Evolutionary conservation across 306 rosid species (phyloP).

Genomic region (Cucumis hystrix): DNA sequence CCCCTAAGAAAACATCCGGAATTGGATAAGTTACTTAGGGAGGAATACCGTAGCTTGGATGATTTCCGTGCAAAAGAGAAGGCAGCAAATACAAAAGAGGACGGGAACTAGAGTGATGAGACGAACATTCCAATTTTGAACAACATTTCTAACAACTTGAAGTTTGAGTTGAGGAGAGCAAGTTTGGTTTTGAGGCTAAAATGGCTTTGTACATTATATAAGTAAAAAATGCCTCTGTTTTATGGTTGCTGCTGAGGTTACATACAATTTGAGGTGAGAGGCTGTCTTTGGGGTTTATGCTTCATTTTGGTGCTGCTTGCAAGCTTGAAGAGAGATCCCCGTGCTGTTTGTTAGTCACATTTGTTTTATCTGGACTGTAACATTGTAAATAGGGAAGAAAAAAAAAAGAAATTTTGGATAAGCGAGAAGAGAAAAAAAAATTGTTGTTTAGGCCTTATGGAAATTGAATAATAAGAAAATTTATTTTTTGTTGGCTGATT

Average conservation of each 20-base stretch:
- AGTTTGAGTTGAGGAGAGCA: constrained; percentile 9
- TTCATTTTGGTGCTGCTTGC: constrained; percentile 34
- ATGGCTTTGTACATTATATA: constrained; percentile 25
- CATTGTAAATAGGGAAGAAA: constrained; percentile 9
- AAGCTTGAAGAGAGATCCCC: constrained; percentile 35
- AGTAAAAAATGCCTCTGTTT: constrained; percentile 17
- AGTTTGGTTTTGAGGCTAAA: constrained; percentile 34
- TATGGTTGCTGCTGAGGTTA: not conserved
- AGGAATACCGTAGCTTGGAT: constrained; percentile 66
- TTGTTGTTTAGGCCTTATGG: constrained; percentile 45
- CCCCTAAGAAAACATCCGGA: constrained; percentile 53
- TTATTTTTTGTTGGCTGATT: constrained; percentile 1
- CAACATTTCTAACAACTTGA: not conserved
- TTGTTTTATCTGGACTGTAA: not conserved
- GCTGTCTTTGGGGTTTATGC: constrained; percentile 24
- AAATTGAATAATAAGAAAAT: constrained; percentile 36
- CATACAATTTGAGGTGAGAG: not conserved
- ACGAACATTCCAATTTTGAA: constrained; percentile 39
- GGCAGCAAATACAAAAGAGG: constrained; percentile 25
- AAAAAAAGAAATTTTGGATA: not conserved
- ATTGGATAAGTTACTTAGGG: constrained; percentile 58
- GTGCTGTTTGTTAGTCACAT: constrained; percentile 19
- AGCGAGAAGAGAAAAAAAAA: not conserved
- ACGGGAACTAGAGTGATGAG: constrained; percentile 12
- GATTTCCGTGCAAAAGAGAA: constrained; percentile 78